Percentiles rank a stretch among this genome's conserved stretches.
Evolutionary conservation across 176 grass and related monocot genomes (phyloP).

Genomic region (Avena insularis): DNA sequence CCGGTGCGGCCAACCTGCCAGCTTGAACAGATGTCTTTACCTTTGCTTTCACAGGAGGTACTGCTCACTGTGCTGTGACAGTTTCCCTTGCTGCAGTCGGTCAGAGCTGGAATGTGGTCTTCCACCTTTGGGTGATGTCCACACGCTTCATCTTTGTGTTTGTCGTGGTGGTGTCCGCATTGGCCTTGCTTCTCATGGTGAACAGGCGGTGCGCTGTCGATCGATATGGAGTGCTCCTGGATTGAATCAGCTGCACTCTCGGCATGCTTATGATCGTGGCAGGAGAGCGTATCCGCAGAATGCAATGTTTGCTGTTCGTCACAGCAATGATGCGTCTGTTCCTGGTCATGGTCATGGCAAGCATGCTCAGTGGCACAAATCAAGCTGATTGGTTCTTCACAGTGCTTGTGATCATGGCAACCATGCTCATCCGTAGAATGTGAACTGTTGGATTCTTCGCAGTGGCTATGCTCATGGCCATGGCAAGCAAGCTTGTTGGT

Average conservation of each 20-base stretch:
- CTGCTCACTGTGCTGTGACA: constrained; percentile 23
- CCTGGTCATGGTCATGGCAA: constrained; percentile 48
- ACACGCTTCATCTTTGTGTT: constrained; percentile 34
- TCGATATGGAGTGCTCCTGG: constrained; percentile 47
- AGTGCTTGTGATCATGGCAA: constrained; percentile 44
- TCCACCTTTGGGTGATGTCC: constrained; percentile 25
- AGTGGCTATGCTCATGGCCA: constrained; percentile 35
- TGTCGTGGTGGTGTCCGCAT: background rate
- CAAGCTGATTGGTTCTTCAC: constrained; percentile 8
- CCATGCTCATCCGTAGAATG: constrained; percentile 5
- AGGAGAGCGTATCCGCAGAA: constrained; percentile 26
- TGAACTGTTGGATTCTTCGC: constrained; percentile 41
- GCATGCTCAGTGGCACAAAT: constrained; percentile 28
- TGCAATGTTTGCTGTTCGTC: constrained; percentile 39
- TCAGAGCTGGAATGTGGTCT: background rate
- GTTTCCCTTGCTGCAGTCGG: constrained; percentile 16
- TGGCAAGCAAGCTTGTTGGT: constrained; percentile 31
- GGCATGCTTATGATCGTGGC: constrained; percentile 48
- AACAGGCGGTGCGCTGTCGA: background rate
- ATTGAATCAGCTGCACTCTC: constrained; percentile 23
- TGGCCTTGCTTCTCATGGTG: constrained; percentile 37
- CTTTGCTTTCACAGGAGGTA: constrained; percentile 37
- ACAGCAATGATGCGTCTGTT: constrained; percentile 45
- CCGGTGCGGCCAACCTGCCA: constrained; percentile 39
- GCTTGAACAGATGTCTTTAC: constrained; percentile 48